phyloP scores from a whole-genome alignment of 176 grass and related monocot species.

The Hsuehochloa calcarea region DNA sequence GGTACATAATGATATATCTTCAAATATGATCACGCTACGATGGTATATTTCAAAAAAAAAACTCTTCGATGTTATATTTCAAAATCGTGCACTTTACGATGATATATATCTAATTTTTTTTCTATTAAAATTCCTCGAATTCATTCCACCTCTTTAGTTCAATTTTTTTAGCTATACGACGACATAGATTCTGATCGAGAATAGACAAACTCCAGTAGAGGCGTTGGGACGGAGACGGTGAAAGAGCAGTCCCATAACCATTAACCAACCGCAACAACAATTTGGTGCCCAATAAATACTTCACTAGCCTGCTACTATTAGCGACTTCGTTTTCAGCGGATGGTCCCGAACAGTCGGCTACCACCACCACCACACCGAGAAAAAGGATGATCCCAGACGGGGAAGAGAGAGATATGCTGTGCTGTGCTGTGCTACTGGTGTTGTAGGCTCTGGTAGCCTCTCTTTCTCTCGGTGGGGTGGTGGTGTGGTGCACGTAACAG shows the following conservation, averaged over 20 bases:
- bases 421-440: not conserved
- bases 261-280: not conserved
- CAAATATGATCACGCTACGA: no score
- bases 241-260: not conserved
- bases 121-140: not conserved
- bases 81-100: no score
- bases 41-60: no score
- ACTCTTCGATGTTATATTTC: no score
- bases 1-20: no score
- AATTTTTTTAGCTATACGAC: no score
- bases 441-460: not conserved
- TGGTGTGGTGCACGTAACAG: conserved; percentile 9
- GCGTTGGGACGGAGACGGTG: not conserved
- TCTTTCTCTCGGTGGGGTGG: not conserved
- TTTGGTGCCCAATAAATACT: not conserved
- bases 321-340: not conserved
- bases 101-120: no score
- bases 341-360: not conserved
- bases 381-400: not conserved
- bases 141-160: not conserved
- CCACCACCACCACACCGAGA: not conserved
- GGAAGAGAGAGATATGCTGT: not conserved
- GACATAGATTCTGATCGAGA: no score
- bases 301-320: not conserved
- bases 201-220: no score